Evolutionary conservation across 345 rosid genomes (phyloP).

Genomic region (Eucalyptus cloeziana): DNA sequence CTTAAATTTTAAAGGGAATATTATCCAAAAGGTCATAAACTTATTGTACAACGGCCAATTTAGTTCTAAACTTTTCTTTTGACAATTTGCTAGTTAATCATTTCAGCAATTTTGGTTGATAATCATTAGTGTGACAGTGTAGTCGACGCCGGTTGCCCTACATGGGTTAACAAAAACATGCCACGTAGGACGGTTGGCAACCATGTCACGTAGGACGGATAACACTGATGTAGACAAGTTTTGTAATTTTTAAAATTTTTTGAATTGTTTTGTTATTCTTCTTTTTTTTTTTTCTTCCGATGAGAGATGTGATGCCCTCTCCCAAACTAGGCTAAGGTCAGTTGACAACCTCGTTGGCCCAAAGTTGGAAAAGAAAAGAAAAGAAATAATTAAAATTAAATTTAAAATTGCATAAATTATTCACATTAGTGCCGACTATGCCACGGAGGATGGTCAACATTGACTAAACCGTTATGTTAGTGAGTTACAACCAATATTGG

Average conservation of each 20-base stretch:
- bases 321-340: accelerated
- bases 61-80: accelerated
- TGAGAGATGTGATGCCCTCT: background rate
- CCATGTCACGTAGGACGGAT: accelerated
- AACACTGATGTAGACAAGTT: accelerated
- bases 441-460: accelerated
- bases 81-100: too few relatives aligned
- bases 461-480: background rate
- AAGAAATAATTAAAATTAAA: too few relatives aligned
- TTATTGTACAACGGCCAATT: accelerated
- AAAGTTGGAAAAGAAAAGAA: background rate
- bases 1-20: background rate
- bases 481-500: accelerated
- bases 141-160: accelerated
- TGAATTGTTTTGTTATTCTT: too few relatives aligned
- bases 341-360: background rate
- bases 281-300: accelerated
- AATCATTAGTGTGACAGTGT: accelerated
- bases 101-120: too few relatives aligned
- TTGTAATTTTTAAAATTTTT: too few relatives aligned
- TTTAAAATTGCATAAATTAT: too few relatives aligned
- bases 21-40: background rate
- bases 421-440: accelerated
- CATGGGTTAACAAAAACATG: accelerated
- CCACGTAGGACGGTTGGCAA: accelerated